These are phyloP conservation scores for Panus rudis DNA, from an alignment of 768 basidiomycete genomes.

Conservation along the genomic window DNA sequence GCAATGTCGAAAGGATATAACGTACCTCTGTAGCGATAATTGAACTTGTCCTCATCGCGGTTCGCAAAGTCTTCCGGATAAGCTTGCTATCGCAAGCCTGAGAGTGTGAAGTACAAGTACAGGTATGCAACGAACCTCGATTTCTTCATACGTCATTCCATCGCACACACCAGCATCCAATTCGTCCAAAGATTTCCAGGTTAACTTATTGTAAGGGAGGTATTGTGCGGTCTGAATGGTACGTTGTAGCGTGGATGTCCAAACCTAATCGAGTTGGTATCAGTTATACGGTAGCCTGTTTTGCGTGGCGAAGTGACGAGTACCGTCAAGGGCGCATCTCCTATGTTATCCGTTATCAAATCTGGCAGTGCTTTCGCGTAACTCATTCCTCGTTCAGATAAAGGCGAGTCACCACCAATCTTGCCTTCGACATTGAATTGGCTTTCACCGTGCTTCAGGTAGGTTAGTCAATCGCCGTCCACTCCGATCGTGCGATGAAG, in stretches of 20 bases:
- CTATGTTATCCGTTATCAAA: slow-evolving; percentile 85
- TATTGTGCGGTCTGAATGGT: slow-evolving; percentile 86
- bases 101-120: background rate
- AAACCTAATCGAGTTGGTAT: slow-evolving; percentile 53
- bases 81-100: slow-evolving; percentile 47
- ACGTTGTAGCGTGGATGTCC: slow-evolving; percentile 95
- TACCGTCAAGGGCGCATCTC: slow-evolving; percentile 81
- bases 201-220: slow-evolving; percentile 84
- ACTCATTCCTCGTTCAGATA: slow-evolving; percentile 77
- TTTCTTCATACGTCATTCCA: slow-evolving; percentile 99
- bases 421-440: slow-evolving; percentile 94
- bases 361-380: slow-evolving; percentile 85
- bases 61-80: slow-evolving; percentile 99
- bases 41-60: slow-evolving; percentile 98
- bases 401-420: slow-evolving; percentile 92
- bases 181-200: slow-evolving; percentile 98
- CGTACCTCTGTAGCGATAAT: slow-evolving; percentile 87
- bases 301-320: slow-evolving; percentile 13
- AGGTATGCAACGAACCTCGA: slow-evolving; percentile 54
- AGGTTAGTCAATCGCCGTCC: background rate
- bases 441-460: slow-evolving; percentile 87
- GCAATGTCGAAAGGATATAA: background rate
- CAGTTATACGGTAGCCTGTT: background rate
- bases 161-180: slow-evolving; percentile 99
- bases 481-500: background rate